phyloP scores from a whole-genome alignment of 2,329 filamentous ascomycete species.

The Fusarium brachygibbosum region DNA sequence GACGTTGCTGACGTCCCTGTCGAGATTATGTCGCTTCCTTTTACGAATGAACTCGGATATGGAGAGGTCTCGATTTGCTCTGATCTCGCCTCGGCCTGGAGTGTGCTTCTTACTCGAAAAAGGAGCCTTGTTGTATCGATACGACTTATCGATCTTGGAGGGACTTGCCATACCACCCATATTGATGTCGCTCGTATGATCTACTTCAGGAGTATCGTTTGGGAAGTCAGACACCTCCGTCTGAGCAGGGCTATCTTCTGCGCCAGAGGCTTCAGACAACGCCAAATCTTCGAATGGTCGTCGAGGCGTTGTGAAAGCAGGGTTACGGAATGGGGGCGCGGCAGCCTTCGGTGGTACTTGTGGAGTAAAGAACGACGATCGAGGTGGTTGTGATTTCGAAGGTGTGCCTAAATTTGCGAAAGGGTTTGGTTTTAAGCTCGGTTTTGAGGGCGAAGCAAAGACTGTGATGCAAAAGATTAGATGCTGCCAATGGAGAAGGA shows the following conservation, averaged over 20 bases:
- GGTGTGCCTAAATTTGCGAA: slow-evolving; percentile 57
- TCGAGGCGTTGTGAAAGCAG: slow-evolving; percentile 74
- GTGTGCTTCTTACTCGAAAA: slow-evolving; percentile 57
- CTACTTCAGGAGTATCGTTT: slow-evolving; percentile 66
- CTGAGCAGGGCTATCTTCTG: slow-evolving; percentile 71
- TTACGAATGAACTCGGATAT: slow-evolving; percentile 64
- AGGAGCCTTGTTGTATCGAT: slow-evolving; percentile 59
- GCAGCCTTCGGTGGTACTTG: slow-evolving; percentile 58
- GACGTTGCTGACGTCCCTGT: slow-evolving; percentile 66
- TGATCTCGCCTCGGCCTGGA: slow-evolving; percentile 76
- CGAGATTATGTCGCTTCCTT: slow-evolving; percentile 65
- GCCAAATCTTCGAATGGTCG: slow-evolving; percentile 67
- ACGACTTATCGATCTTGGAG: slow-evolving; percentile 60
- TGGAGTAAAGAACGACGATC: slow-evolving; percentile 63
- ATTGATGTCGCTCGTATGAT: slow-evolving; percentile 59
- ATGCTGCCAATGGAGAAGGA: slow-evolving; percentile 3
- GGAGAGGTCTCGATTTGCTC: slow-evolving; percentile 58
- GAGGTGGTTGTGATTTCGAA: slow-evolving; percentile 59
- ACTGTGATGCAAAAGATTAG: slow-evolving; percentile 47
- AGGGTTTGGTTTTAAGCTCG: slow-evolving; percentile 51
- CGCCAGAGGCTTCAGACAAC: slow-evolving; percentile 68
- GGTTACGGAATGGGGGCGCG: slow-evolving; percentile 71
- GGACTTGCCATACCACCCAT: slow-evolving; percentile 62
- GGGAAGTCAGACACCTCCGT: slow-evolving; percentile 69
- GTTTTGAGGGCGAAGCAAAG: slow-evolving; percentile 58